A percentile compares a stretch with the other conserved stretches of the same genome.
Conservation (phyloP, 139 green algal genomes). For the Chara braunii region DNA sequence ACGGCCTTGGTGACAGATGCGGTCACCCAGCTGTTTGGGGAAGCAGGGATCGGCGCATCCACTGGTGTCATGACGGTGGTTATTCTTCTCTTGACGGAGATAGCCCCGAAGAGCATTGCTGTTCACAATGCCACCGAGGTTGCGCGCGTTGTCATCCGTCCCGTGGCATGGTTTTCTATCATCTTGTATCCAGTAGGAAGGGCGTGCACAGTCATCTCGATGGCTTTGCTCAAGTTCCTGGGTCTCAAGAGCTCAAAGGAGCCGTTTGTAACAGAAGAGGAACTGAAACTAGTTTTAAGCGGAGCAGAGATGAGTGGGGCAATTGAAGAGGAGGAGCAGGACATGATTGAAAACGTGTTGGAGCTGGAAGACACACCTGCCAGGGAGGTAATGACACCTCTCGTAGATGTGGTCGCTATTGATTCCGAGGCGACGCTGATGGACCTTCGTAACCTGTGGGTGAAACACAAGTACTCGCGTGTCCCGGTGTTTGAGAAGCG, state of each 20-base stretch:
- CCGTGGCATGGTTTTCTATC: constrained; percentile 33
- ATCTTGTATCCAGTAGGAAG: constrained; percentile 47
- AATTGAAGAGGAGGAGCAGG: constrained; percentile 45
- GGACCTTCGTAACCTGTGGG: constrained; percentile 43
- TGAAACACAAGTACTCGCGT: constrained; percentile 39
- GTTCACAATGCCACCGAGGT: constrained; percentile 45
- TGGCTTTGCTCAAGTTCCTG: constrained; percentile 36
- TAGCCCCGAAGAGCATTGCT: constrained; percentile 48
- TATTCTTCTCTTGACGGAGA: constrained; percentile 48
- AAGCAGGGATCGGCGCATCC: constrained; percentile 21
- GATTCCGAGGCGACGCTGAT: constrained; percentile 22
- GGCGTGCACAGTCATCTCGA: constrained; percentile 35
- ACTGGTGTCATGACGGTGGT: constrained; percentile 38
- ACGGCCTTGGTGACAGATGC: constrained; percentile 44
- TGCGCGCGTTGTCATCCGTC: constrained; percentile 36
- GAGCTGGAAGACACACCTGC: constrained; percentile 46
- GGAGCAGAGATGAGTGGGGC: constrained; percentile 41
- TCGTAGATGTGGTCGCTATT: constrained; percentile 46
- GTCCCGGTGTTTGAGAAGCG: constrained; percentile 45
- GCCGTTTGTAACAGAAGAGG: constrained; percentile 44
- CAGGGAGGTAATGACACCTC: constrained; percentile 48
- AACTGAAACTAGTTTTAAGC: constrained; percentile 48
- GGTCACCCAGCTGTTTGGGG: constrained; percentile 34
- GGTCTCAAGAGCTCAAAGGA: constrained; percentile 36
- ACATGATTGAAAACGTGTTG: constrained; percentile 50